A percentile compares a stretch with the other conserved stretches of the same genome.
Conservation (phyloP, 2,329 filamentous ascomycete genomes). For the Alternaria ventricosa region DNA sequence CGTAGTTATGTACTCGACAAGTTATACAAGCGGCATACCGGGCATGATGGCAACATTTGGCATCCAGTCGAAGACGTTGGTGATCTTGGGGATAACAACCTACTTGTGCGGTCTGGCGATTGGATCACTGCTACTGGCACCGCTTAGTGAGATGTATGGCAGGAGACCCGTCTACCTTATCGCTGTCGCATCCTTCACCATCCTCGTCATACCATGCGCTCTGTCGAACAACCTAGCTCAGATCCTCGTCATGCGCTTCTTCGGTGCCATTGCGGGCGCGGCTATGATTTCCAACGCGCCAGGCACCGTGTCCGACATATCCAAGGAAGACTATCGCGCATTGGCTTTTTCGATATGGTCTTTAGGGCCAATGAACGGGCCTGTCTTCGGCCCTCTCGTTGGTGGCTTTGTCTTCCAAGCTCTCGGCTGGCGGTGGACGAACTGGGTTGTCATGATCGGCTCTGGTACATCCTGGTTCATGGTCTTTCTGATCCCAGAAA, state of each 20-base stretch:
- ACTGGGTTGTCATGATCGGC: constrained; percentile 72
- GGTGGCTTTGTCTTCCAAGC: constrained; percentile 81
- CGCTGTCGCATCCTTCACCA: constrained; percentile 67
- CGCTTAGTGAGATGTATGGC: constrained; percentile 74
- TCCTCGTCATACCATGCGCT: constrained; percentile 75
- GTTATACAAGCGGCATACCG: constrained; percentile 75
- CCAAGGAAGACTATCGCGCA: constrained; percentile 79
- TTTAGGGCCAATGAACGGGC: constrained; percentile 62
- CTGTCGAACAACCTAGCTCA: constrained; percentile 70
- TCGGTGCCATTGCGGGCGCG: constrained; percentile 75
- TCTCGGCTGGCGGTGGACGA: constrained; percentile 87
- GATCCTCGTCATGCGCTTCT: constrained; percentile 75
- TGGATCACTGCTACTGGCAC: constrained; percentile 76
- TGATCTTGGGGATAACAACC: constrained; percentile 77
- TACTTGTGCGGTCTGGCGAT: constrained; percentile 77
- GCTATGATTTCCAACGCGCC: constrained; percentile 85
- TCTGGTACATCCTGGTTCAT: constrained; percentile 66
- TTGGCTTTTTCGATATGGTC: constrained; percentile 84
- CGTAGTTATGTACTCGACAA: constrained; percentile 70
- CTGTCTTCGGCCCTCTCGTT: constrained; percentile 67
- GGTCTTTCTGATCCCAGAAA: constrained; percentile 73
- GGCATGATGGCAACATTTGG: constrained; percentile 73
- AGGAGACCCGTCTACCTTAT: constrained; percentile 71
- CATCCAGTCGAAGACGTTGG: constrained; percentile 63
- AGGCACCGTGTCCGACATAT: constrained; percentile 82